A percentile compares a stretch with the other conserved stretches of the same genome.
Conservation (phyloP, 768 basidiomycete genomes). For the Coprinopsis sp. region DNA sequence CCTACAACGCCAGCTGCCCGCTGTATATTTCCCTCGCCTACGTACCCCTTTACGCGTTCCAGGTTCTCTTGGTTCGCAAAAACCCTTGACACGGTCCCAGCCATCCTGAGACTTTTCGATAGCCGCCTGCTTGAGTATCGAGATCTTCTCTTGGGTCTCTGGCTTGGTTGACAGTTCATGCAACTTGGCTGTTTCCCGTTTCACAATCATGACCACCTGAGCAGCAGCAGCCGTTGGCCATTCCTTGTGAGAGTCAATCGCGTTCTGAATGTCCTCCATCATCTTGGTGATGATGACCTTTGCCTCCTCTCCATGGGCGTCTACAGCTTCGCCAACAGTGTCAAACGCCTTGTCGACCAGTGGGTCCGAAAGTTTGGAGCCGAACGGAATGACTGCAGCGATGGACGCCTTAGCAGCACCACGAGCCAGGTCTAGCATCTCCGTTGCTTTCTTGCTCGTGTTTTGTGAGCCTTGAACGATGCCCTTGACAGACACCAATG, state of each 20-base stretch:
- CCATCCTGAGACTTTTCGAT: neutral
- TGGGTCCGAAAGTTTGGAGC: constrained; percentile 27
- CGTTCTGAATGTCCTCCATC: constrained; percentile 27
- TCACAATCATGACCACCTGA: constrained; percentile 7
- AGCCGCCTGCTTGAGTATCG: neutral
- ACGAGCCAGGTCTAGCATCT: constrained; percentile 32
- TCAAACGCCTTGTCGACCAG: constrained; percentile 42
- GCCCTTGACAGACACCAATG: constrained; percentile 14
- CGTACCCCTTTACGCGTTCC: too few species aligned
- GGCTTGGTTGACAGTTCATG: neutral
- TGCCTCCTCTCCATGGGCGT: constrained; percentile 36
- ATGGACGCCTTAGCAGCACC: constrained; percentile 37
- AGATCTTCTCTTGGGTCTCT: neutral
- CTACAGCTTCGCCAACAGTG: constrained; percentile 31
- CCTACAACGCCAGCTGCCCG: too few species aligned
- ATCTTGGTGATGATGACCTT: constrained; percentile 28
- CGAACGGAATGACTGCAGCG: constrained; percentile 35
- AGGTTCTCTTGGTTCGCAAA: neutral
- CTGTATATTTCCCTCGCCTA: too few species aligned
- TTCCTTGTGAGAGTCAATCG: constrained; percentile 9
- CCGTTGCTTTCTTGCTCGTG: constrained; percentile 24
- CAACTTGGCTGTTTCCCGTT: constrained; percentile 5
- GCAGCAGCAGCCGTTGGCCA: constrained; percentile 8
- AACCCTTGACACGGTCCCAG: neutral
- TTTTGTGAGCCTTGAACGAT: constrained; percentile 9